Conservation (phyloP, 176 grass and related monocot genomes). For the Bolboschoenus planiculmis region DNA sequence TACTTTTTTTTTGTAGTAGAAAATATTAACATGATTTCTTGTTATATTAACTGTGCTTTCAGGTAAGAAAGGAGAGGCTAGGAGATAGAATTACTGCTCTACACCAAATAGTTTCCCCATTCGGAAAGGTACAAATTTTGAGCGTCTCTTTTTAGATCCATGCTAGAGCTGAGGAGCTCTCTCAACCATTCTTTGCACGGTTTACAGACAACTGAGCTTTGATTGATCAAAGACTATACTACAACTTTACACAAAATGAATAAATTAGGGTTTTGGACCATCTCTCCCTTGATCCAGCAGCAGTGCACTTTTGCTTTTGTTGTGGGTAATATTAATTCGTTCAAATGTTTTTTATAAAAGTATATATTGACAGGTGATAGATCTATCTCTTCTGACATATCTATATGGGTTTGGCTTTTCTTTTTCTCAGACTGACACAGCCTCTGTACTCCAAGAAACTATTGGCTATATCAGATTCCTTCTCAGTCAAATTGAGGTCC, state of each 20-base stretch:
- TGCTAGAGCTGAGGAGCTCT: neutral
- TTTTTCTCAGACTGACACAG: constrained; percentile 73
- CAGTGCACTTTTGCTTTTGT: constrained; percentile 41
- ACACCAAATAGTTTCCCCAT: constrained; percentile 82
- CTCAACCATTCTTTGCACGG: neutral
- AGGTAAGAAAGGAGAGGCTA: constrained; percentile 82
- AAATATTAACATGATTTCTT: neutral
- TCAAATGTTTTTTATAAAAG: constrained; percentile 9
- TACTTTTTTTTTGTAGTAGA: neutral
- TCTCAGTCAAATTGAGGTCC: constrained; percentile 63
- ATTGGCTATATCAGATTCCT: constrained; percentile 81
- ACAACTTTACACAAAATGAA: neutral
- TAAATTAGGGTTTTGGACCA: constrained; percentile 31
- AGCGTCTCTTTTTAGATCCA: neutral
- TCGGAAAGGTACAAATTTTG: constrained; percentile 51
- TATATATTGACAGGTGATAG: constrained; percentile 19
- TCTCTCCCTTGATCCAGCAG: constrained; percentile 19
- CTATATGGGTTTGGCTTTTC: constrained; percentile 15
- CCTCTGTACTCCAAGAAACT: constrained; percentile 79
- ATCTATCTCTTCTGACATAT: constrained; percentile 38
- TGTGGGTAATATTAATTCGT: constrained; percentile 28
- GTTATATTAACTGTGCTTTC: constrained; percentile 29
- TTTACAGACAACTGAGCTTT: neutral
- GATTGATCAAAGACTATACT: neutral
- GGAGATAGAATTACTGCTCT: constrained; percentile 79